These are phyloP conservation scores for Centella asiatica DNA, from an alignment of 129 eudicot genomes.

Conservation along the genomic window DNA sequence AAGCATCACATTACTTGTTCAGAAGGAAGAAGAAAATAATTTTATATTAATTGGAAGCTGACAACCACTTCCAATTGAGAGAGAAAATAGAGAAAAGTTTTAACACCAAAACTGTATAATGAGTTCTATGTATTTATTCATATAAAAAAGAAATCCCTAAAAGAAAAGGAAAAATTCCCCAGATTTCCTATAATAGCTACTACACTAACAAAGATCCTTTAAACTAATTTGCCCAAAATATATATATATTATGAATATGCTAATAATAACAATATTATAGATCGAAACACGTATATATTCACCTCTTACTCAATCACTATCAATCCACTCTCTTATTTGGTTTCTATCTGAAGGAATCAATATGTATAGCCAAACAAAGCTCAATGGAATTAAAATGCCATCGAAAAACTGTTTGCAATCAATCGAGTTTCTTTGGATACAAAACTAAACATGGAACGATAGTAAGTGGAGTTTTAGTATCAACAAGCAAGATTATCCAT, in stretches of 20 bases:
- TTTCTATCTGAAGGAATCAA: background rate
- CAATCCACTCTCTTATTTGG: background rate
- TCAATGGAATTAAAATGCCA: background rate
- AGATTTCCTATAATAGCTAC: background rate
- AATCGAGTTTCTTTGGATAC: background rate
- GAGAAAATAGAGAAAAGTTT: background rate
- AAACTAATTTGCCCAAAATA: slow-evolving; percentile 2
- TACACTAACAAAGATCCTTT: background rate
- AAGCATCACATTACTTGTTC: slow-evolving; percentile 4
- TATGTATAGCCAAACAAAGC: background rate
- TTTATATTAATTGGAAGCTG: background rate
- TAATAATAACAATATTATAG: no score
- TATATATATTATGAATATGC: background rate
- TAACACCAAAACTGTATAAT: no score
- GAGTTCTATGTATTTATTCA: no score
- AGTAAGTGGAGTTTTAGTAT: background rate
- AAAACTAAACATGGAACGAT: background rate
- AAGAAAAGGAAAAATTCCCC: background rate
- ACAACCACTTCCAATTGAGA: background rate
- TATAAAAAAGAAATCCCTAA: no score
- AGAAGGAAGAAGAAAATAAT: background rate
- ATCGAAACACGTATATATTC: background rate
- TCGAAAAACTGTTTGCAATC: background rate
- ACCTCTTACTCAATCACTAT: background rate
- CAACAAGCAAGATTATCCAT: background rate